Evolutionary conservation across 2,329 filamentous ascomycete species (phyloP).

Genomic region (Paraconiothyrium sp.): DNA sequence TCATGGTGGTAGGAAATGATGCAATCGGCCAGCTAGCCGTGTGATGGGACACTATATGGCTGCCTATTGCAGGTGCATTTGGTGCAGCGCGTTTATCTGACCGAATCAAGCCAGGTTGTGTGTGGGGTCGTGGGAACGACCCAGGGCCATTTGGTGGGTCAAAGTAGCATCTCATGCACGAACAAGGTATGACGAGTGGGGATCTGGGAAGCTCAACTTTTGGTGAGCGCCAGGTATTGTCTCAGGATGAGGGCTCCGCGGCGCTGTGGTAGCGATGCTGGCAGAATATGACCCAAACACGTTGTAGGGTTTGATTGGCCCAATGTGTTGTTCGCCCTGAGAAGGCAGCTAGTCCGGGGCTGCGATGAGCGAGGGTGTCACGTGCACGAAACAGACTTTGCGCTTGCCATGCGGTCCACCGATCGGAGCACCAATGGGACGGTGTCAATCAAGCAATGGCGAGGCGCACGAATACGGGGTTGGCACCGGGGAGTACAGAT

Average conservation of each 20-base stretch:
- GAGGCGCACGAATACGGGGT: slow-evolving; percentile 18
- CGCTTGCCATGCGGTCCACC: slow-evolving; percentile 1
- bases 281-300: slow-evolving; percentile 35
- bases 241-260: neutral
- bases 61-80: neutral
- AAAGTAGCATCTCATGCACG: slow-evolving; percentile 7
- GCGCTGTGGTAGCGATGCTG: slow-evolving; percentile 17
- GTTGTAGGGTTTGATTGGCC: slow-evolving; percentile 42
- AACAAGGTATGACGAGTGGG: neutral
- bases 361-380: neutral
- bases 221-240: neutral
- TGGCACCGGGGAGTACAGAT: slow-evolving; percentile 15
- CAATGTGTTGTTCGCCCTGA: slow-evolving; percentile 1
- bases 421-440: slow-evolving; percentile 1
- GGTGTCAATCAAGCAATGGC: slow-evolving; percentile 5
- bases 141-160: slow-evolving; percentile 1
- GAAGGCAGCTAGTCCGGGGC: neutral
- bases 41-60: slow-evolving; percentile 16
- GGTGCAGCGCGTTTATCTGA: neutral
- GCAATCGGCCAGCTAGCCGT: slow-evolving; percentile 22
- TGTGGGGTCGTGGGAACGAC: neutral
- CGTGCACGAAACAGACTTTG: neutral
- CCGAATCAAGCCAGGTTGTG: neutral
- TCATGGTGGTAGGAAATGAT: slow-evolving; percentile 26
- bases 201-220: neutral